phyloP scores from a whole-genome alignment of 768 basidiomycete species.

The Trametopsis cervina region DNA sequence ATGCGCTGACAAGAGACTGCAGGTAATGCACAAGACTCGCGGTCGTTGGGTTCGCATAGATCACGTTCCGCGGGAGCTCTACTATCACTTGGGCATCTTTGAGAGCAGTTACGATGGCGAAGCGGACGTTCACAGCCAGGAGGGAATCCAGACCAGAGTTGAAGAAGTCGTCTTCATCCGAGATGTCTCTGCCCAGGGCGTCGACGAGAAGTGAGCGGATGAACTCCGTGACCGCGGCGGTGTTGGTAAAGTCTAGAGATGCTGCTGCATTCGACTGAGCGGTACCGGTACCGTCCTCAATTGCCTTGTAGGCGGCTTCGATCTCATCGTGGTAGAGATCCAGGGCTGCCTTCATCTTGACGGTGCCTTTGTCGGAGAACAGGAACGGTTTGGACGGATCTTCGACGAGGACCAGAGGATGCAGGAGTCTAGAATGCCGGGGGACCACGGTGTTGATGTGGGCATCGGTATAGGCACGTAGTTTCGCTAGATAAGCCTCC shows the following conservation, averaged over 20 bases:
- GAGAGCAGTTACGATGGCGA: neutral
- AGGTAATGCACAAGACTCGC: neutral
- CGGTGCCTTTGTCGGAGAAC: constrained; percentile 15
- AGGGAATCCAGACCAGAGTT: neutral
- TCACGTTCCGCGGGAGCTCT: neutral
- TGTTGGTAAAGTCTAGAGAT: neutral
- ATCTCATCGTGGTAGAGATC: neutral
- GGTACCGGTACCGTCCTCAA: neutral
- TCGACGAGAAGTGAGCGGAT: neutral
- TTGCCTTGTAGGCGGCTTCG: neutral
- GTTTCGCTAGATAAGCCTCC: neutral
- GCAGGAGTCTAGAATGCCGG: constrained; percentile 22
- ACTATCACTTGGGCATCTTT: neutral
- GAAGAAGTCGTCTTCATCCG: neutral
- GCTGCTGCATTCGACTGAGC: neutral
- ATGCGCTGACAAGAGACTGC: neutral
- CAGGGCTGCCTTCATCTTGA: constrained; percentile 6
- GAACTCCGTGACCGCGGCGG: neutral
- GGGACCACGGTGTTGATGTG: constrained; percentile 20
- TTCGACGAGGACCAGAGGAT: constrained; percentile 20
- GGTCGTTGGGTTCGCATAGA: neutral
- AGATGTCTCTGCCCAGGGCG: neutral
- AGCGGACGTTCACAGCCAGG: neutral
- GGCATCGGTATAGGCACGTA: neutral
- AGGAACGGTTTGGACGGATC: constrained; percentile 17